phyloP scores from a whole-genome alignment of 1,284 basidiomycete genomes.

The Agroathelia rolfsii region DNA sequence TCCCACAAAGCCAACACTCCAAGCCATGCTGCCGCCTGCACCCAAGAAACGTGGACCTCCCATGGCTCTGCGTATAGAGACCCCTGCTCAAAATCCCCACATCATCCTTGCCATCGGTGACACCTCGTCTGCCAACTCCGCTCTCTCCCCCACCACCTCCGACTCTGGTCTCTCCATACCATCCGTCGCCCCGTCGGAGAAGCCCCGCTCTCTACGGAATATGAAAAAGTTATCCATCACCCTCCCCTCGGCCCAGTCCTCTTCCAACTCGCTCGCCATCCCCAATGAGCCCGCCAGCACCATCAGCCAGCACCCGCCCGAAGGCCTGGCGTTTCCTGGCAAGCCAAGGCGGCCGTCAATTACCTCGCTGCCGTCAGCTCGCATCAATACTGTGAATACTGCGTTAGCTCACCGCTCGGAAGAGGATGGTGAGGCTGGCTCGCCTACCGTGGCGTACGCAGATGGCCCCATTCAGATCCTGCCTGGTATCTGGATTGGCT shows the following conservation, averaged over 20 bases:
- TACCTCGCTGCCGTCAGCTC: constrained; percentile 46
- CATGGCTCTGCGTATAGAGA: constrained; percentile 48
- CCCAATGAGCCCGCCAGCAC: constrained; percentile 22
- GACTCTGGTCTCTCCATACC: constrained; percentile 38
- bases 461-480: constrained; percentile 85
- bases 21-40: constrained; percentile 17
- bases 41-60: constrained; percentile 48
- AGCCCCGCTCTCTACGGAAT: constrained; percentile 43
- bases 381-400: constrained; percentile 31
- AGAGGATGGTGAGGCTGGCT: constrained; percentile 42
- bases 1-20: too few species aligned
- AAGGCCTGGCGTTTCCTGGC: constrained; percentile 15
- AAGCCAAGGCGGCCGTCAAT: constrained; percentile 50
- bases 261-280: constrained; percentile 36
- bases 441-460: constrained; percentile 61
- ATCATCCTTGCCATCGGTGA: constrained; percentile 40
- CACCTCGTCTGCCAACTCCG: constrained; percentile 32
- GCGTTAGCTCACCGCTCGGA: constrained; percentile 52
- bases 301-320: constrained; percentile 17
- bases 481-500: constrained; percentile 86
- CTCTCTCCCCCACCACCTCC: constrained; percentile 42
- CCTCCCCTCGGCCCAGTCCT: constrained; percentile 51
- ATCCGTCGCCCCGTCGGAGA: constrained; percentile 29
- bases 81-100: constrained; percentile 35
- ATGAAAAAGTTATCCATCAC: constrained; percentile 69